Evolutionary conservation across 768 basidiomycete species (phyloP).

Genomic region (Chalciporus chontae): DNA sequence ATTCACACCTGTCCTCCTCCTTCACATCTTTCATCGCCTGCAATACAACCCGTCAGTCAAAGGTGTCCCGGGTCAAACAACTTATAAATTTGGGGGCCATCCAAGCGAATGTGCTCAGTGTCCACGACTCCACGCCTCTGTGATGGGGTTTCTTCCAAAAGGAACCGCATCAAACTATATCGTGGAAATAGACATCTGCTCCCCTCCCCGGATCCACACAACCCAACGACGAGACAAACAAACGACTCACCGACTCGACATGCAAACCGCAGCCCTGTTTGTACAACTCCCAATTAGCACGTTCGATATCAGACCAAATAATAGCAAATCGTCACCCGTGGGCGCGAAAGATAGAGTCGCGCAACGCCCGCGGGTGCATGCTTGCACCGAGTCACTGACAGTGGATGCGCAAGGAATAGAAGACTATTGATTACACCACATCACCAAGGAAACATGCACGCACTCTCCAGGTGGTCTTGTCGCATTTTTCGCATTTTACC

Average conservation of each 20-base stretch:
- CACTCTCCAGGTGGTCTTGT: conserved; percentile 72
- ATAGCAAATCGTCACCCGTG: not conserved
- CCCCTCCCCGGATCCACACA: conserved; percentile 6
- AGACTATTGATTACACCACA: conserved; percentile 13
- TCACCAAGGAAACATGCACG: conserved; percentile 32
- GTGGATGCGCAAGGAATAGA: conserved; percentile 21
- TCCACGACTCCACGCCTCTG: conserved; percentile 16
- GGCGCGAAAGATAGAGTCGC: conserved; percentile 9
- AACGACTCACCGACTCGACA: conserved; percentile 53
- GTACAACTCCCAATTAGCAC: conserved; percentile 8
- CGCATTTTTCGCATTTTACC: conserved; percentile 58
- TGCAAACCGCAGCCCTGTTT: conserved; percentile 69
- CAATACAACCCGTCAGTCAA: conserved; percentile 19
- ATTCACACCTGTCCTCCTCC: conserved; percentile 48
- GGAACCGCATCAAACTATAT: conserved; percentile 34
- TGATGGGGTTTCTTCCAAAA: conserved; percentile 35
- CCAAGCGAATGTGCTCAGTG: conserved; percentile 19
- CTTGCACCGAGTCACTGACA: conserved; percentile 2
- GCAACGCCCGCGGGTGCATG: conserved; percentile 16
- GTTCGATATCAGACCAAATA: not conserved
- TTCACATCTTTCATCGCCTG: conserved; percentile 50
- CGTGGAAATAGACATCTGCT: conserved; percentile 19
- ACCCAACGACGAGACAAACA: conserved; percentile 9
- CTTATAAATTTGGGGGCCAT: conserved; percentile 23
- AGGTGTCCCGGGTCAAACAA: conserved; percentile 23